Conservation (phyloP, 768 basidiomycete species). For the Fistulinella prunicolor region DNA sequence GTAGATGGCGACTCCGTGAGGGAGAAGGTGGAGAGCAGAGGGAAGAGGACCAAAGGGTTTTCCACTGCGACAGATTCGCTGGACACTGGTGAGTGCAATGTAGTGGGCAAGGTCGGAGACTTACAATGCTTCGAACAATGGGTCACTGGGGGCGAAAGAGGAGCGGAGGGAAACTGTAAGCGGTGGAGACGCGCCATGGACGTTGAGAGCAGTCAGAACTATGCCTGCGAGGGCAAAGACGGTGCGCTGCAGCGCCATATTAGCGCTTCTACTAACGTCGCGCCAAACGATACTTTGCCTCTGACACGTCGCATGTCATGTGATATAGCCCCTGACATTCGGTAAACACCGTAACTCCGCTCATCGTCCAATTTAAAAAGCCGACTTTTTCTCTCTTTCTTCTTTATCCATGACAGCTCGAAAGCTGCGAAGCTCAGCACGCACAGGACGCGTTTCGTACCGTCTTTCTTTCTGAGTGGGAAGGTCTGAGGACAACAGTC, state of each 20-base stretch:
- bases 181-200: conserved; percentile 27
- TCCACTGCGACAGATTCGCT: conserved; percentile 85
- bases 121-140: conserved; percentile 31
- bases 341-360: conserved; percentile 23
- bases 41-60: conserved; percentile 71
- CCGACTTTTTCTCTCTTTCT: neutral
- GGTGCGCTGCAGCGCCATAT: conserved; percentile 13
- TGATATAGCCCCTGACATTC: conserved; percentile 4
- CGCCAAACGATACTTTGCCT: neutral
- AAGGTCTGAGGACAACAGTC: conserved; percentile 33
- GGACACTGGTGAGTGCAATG: conserved; percentile 2
- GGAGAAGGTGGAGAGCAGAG: conserved; percentile 59
- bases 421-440: conserved; percentile 32
- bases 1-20: conserved; percentile 41
- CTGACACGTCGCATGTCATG: conserved; percentile 20
- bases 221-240: conserved; percentile 18
- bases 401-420: conserved; percentile 22
- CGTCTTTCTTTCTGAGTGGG: conserved; percentile 31
- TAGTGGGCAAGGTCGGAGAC: conserved; percentile 4
- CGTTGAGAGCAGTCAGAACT: conserved; percentile 13
- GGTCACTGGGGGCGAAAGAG: conserved; percentile 26
- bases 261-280: conserved; percentile 4
- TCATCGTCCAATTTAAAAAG: conserved; percentile 6
- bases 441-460: conserved; percentile 17
- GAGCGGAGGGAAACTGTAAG: conserved; percentile 30